Conservation (phyloP, 306 rosid species). For the Rosa multiflora region DNA sequence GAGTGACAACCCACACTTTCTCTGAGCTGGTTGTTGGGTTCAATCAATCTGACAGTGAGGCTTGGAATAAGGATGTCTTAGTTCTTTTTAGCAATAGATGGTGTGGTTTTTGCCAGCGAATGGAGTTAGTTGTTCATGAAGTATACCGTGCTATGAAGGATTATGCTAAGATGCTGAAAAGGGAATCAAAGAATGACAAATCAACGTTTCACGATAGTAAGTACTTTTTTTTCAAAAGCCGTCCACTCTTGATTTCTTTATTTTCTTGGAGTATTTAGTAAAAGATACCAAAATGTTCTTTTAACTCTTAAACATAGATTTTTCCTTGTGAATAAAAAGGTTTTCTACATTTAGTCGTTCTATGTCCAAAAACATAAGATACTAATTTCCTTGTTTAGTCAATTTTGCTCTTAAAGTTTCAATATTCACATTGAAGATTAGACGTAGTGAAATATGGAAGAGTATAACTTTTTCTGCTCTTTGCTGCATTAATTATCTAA, state of each 20-base stretch:
- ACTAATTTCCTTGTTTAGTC: not conserved
- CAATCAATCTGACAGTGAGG: slow-evolving; percentile 57
- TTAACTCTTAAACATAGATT: not conserved
- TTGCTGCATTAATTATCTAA: not conserved
- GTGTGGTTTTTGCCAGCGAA: slow-evolving; percentile 94
- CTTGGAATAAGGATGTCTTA: slow-evolving; percentile 76
- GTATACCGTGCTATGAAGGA: slow-evolving; percentile 69
- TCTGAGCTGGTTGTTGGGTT: slow-evolving; percentile 63
- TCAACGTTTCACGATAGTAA: slow-evolving; percentile 45
- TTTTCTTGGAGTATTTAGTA: not conserved
- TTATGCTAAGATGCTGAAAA: slow-evolving; percentile 40
- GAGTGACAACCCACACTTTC: slow-evolving; percentile 59
- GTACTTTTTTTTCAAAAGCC: slow-evolving; percentile 17
- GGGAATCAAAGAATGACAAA: slow-evolving; percentile 43
- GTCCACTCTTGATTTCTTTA: not conserved
- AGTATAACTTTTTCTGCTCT: not conserved
- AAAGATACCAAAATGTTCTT: not conserved
- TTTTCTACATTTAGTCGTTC: not conserved
- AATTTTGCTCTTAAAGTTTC: not conserved
- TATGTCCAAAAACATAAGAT: not conserved
- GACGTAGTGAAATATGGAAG: not conserved
- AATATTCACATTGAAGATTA: not conserved
- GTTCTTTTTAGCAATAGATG: slow-evolving; percentile 91
- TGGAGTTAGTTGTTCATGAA: slow-evolving; percentile 82
- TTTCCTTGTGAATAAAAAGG: not conserved